Evolutionary conservation across 352 stramenopile genomes (phyloP), one percentile per base, ranked within the genome.

Genomic region (Phytopythium mirpurense): DNA sequence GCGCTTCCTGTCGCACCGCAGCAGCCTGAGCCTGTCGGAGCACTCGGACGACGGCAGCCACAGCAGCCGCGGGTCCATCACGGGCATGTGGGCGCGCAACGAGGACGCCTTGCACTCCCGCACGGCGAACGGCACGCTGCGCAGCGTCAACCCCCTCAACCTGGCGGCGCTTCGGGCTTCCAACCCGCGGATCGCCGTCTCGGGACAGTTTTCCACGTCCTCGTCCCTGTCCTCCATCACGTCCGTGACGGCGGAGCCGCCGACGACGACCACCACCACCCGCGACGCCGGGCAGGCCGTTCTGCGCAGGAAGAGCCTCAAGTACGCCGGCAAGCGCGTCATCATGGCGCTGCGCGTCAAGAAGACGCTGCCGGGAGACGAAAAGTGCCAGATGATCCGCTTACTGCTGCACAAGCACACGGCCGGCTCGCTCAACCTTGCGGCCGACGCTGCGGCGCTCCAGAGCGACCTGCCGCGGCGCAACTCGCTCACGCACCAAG

Each of bases 271-370:
- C 7, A 18, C 9, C 10, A 15, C 44, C 3, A 10, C 15, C 9
- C 45, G 40, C 10, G 18, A 51, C 2, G 46, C 27, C n/a, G n/a
- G 7, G 6, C 47, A 53, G 8, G 29, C 8, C 19, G 18, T 36
- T 5, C 40, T 51, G 18, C 43, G 38, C 11, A 52, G 51, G 3
- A 79, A 73, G 49, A 80, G 57, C 18, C 56, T 89, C 21, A 69
- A 71, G 16, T 80, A 80, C 34, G 76, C 72, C 29, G 78, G 70
- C 23, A 86, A 88, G 56, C 74, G 74, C 16, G 72, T 90, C 43
- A 86, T 88, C 63, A 86, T 86, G 72, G 58, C 60, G 27, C 54
- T 90, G 24, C 76, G 78, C 9, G 72, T 85, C 11, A 86, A 84
- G 35, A 72, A 68, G 19, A 47, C 44, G 2, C 63, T 90, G 42